Conservation (phyloP, 371 early-diverging fungal genomes). For the Catenaria anguillulae region DNA sequence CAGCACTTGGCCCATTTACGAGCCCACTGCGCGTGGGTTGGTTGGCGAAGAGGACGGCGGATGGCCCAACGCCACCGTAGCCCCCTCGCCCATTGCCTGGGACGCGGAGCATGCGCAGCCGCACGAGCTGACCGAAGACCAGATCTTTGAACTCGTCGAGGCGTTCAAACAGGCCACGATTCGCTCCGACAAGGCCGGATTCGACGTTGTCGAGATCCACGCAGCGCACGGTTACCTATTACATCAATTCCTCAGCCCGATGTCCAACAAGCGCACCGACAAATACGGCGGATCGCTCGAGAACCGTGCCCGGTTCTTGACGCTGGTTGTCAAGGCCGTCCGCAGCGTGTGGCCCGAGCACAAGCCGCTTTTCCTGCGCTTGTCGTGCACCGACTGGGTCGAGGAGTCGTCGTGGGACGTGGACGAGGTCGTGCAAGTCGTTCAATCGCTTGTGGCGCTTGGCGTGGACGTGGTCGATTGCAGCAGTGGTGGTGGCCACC, state of each 20-base stretch:
- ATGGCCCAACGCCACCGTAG: slow-evolving; percentile 60
- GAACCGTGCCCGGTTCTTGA: slow-evolving; percentile 51
- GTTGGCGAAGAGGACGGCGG: slow-evolving; percentile 39
- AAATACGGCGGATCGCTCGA: slow-evolving; percentile 64
- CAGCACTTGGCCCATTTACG: neutral
- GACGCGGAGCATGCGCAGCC: slow-evolving; percentile 31
- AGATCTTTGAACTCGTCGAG: slow-evolving; percentile 40
- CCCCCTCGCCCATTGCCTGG: slow-evolving; percentile 44
- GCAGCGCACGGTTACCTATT: slow-evolving; percentile 65
- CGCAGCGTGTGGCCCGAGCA: slow-evolving; percentile 53
- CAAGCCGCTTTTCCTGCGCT: slow-evolving; percentile 63
- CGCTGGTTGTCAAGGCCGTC: slow-evolving; percentile 46
- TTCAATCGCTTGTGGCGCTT: slow-evolving; percentile 32
- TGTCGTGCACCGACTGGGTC: slow-evolving; percentile 57
- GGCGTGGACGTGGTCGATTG: slow-evolving; percentile 63
- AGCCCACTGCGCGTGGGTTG: neutral
- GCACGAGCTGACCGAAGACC: slow-evolving; percentile 37
- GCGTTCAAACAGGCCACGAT: slow-evolving; percentile 54
- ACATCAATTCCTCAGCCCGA: slow-evolving; percentile 59
- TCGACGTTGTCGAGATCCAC: slow-evolving; percentile 78
- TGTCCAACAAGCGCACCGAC: slow-evolving; percentile 69
- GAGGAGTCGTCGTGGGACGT: slow-evolving; percentile 42
- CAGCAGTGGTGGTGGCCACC: slow-evolving; percentile 47
- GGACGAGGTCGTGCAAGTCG: slow-evolving; percentile 45
- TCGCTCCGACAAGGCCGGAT: slow-evolving; percentile 46